These are phyloP conservation scores for Spathaspora sp. DNA, from an alignment of 805 yeast species.

Conservation along the genomic window DNA sequence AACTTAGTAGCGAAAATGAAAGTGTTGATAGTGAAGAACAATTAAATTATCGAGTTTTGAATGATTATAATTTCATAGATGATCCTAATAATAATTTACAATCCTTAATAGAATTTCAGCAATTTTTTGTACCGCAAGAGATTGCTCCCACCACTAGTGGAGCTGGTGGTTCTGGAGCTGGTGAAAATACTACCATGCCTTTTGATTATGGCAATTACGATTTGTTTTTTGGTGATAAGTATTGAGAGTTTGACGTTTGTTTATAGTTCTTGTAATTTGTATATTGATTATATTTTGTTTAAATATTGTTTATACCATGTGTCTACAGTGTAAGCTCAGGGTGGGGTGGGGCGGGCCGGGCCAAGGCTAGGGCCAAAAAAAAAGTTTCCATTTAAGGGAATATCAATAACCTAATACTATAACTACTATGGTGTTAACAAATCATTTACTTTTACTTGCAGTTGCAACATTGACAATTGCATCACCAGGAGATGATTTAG, in stretches of 20 bases:
- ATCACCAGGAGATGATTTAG: slow-evolving; percentile 62
- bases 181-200: slow-evolving; percentile 7
- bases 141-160: slow-evolving; percentile 6
- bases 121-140: slow-evolving; percentile 15
- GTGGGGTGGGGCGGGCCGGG: too few relatives aligned
- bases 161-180: neutral
- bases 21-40: slow-evolving; percentile 3
- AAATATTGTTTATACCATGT: too few relatives aligned
- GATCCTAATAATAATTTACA: slow-evolving; percentile 11
- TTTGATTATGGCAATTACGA: slow-evolving; percentile 11
- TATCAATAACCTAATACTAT: too few relatives aligned
- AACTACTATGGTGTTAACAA: too few relatives aligned
- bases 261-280: neutral
- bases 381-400: too few relatives aligned
- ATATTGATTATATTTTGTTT: neutral
- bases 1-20: neutral
- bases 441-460: neutral
- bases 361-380: too few relatives aligned
- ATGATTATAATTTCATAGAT: slow-evolving; percentile 11
- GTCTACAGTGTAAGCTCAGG: too few relatives aligned
- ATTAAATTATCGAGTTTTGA: slow-evolving; percentile 6
- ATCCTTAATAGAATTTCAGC: slow-evolving; percentile 15
- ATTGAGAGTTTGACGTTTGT: slow-evolving; percentile 2
- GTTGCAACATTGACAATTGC: slow-evolving; percentile 15
- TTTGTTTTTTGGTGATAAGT: slow-evolving; percentile 11